Evolutionary conservation across 768 basidiomycete species (phyloP), one percentile per base, ranked within the genome.

Genomic region (Pleurotus cornucopiae): DNA sequence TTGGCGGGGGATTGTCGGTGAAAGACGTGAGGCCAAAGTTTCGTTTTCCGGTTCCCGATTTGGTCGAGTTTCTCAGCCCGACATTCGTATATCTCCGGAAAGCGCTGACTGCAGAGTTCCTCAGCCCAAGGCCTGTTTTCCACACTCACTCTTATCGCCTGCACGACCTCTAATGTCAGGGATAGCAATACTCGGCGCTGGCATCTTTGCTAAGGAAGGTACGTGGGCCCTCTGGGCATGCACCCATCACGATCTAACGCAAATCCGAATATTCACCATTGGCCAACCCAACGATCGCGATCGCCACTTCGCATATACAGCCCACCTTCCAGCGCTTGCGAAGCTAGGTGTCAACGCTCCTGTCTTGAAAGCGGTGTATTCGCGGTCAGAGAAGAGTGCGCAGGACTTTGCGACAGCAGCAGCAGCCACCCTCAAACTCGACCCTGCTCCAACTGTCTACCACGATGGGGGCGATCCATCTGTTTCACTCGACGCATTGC

Each of bases 161-260:
- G 39, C 41, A 21, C 57, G n/a, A 16, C 41, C 77, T 40, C 66
- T 62, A 48, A 58, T 69, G 57, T 59, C 72, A 53, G 84, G 85
- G 25, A 71, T 89, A 55, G 92, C 91, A 21, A 81, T 94, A 62
- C 81, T 94, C 45, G 91, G 91, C 58, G 84, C 88, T 48, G 91
- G 92, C 18, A 78, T 92, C 56, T 91, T 91, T 61, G 87, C 86
- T 53, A 84, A 76, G 62, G 83, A 86, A 76, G 88, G 88, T 86
- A 62, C 46, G 80, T 34, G 30, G 30, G 30, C 7, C 30, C 30
- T 73, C 20, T 59, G 60, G 56, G 52, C 64, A 60, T 60, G 67
- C 57, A 64, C 60, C 40, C 13, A 57, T 30, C 55, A 49, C 58
- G 46, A 18, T 37, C 55, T 41, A 49, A 26, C 40, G 45, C 46